A percentile compares a stretch with the other conserved stretches of the same genome.
Conservation (phyloP, 2,329 filamentous ascomycete species). For the Pyrenophora graminea region DNA sequence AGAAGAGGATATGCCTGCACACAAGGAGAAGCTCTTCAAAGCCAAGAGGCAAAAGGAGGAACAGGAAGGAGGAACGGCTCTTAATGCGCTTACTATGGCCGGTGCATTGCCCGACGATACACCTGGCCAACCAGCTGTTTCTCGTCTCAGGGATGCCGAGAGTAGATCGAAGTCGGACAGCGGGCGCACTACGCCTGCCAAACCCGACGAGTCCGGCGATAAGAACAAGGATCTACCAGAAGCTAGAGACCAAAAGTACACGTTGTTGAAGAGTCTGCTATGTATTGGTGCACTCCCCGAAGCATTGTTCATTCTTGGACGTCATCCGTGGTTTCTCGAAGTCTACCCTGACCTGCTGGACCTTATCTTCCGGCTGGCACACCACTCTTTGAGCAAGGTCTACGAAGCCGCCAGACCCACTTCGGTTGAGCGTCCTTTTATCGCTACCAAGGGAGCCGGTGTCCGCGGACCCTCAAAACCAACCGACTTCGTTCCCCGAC, state of each 20-base stretch:
- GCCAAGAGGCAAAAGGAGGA: slow-evolving; percentile 71
- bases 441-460: slow-evolving; percentile 45
- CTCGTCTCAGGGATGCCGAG: slow-evolving; percentile 58
- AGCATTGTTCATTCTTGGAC: slow-evolving; percentile 86
- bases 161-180: slow-evolving; percentile 55
- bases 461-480: slow-evolving; percentile 65
- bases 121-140: slow-evolving; percentile 48
- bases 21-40: slow-evolving; percentile 71
- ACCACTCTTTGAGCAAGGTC: slow-evolving; percentile 80
- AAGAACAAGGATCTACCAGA: slow-evolving; percentile 64
- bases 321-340: slow-evolving; percentile 90
- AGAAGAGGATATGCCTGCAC: slow-evolving; percentile 78
- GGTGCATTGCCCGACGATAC: slow-evolving; percentile 86
- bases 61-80: slow-evolving; percentile 66
- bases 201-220: slow-evolving; percentile 47
- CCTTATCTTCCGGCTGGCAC: slow-evolving; percentile 81
- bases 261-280: slow-evolving; percentile 80
- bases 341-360: slow-evolving; percentile 80
- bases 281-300: slow-evolving; percentile 92
- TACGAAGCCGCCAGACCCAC: slow-evolving; percentile 60
- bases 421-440: slow-evolving; percentile 49
- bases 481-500: slow-evolving; percentile 62
- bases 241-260: slow-evolving; percentile 84
- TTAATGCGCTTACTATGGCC: slow-evolving; percentile 85
- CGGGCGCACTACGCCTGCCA: slow-evolving; percentile 49